A percentile compares a stretch with the other conserved stretches of the same genome.
phyloP scores from a whole-genome alignment of 176 grass and related monocot species.

The Rhynchospora tenuis region DNA sequence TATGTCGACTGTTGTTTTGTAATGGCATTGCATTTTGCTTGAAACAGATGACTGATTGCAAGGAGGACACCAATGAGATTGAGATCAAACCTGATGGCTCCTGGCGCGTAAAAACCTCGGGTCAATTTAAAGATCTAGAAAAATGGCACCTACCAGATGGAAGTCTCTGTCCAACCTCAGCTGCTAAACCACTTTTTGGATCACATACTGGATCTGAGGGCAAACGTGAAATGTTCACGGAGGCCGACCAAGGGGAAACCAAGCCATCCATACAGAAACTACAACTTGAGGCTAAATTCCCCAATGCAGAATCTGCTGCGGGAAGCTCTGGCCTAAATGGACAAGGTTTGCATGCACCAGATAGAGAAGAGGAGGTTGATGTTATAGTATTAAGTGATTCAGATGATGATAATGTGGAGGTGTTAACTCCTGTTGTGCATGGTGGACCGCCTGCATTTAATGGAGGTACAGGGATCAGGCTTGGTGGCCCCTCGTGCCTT shows the following conservation, averaged over 20 bases:
- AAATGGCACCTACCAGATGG: conserved; percentile 94
- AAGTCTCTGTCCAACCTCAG: conserved; percentile 36
- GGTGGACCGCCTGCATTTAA: conserved; percentile 34
- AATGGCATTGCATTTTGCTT: conserved; percentile 32
- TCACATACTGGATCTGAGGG: conserved; percentile 26
- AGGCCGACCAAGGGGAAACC: conserved; percentile 17
- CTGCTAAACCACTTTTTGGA: conserved; percentile 16
- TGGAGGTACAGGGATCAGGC: conserved; percentile 26
- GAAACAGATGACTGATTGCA: conserved; percentile 56
- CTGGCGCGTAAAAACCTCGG: conserved; percentile 63
- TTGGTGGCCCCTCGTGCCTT: conserved; percentile 33
- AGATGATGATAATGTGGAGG: conserved; percentile 61
- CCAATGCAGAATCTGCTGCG: conserved; percentile 41
- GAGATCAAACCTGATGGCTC: conserved; percentile 82
- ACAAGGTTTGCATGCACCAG: conserved; percentile 30
- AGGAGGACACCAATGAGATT: conserved; percentile 64
- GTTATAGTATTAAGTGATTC: conserved; percentile 81
- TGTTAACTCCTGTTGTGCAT: conserved; percentile 38
- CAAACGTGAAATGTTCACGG: conserved; percentile 40
- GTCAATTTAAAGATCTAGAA: conserved; percentile 44
- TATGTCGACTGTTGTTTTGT: conserved; percentile 12
- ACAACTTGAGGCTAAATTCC: conserved; percentile 9
- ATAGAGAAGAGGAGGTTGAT: conserved; percentile 36
- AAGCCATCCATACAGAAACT: conserved; percentile 19
- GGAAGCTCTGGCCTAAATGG: conserved; percentile 2